Conservation (phyloP, 116 monocot genomes). For the Posidonia oceanica region DNA sequence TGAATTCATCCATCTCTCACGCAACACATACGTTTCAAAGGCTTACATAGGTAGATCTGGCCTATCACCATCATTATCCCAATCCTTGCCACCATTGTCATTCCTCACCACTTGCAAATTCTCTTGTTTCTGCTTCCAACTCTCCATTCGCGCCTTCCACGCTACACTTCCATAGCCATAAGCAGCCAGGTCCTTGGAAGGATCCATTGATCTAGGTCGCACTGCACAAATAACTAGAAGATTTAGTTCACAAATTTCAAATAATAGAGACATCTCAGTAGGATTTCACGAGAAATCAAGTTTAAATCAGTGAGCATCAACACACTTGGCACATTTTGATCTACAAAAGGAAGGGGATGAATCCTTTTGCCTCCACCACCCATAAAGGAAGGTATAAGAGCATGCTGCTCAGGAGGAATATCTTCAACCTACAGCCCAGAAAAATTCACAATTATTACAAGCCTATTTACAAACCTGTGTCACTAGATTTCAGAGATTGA, state of each 20-base stretch:
- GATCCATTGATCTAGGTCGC: constrained; percentile 88
- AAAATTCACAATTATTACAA: neutral
- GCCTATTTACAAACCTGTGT: neutral
- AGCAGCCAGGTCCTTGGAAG: constrained; percentile 79
- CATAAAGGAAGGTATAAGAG: constrained; percentile 76
- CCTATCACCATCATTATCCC: constrained; percentile 36
- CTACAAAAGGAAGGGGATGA: constrained; percentile 69
- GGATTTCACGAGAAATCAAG: neutral
- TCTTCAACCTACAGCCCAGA: constrained; percentile 49
- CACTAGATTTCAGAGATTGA: neutral
- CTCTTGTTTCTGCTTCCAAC: constrained; percentile 83
- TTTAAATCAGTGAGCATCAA: neutral
- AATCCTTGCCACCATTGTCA: constrained; percentile 40
- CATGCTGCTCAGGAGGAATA: constrained; percentile 86
- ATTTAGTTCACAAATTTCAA: neutral
- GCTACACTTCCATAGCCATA: constrained; percentile 90
- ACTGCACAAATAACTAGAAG: constrained; percentile 27
- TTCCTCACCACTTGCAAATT: constrained; percentile 42
- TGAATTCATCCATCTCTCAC: too few relatives aligned
- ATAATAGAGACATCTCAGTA: neutral
- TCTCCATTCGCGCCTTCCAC: constrained; percentile 89
- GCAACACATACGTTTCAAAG: neutral
- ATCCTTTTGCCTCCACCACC: constrained; percentile 87
- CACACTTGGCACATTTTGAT: constrained; percentile 53
- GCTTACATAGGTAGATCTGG: constrained; percentile 67